Conservation (phyloP, 306 rosid genomes). For the Trifolium dubium region DNA sequence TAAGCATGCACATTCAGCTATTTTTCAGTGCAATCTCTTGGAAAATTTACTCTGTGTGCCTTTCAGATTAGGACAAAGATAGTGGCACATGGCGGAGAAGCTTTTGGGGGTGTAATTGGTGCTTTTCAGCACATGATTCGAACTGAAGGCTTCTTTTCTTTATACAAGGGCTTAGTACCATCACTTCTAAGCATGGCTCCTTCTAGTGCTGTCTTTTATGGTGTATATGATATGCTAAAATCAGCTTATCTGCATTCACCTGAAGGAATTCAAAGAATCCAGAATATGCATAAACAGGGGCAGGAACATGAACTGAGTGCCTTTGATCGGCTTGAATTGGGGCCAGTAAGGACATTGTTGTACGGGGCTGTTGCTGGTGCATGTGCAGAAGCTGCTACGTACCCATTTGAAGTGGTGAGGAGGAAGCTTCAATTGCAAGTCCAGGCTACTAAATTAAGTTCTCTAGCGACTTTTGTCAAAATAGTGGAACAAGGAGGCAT, state of each 20-base stretch:
- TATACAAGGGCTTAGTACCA: conserved; percentile 93
- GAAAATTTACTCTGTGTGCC: conserved; percentile 33
- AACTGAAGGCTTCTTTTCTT: conserved; percentile 91
- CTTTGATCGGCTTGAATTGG: conserved; percentile 90
- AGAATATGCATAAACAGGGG: conserved; percentile 68
- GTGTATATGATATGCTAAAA: conserved; percentile 88
- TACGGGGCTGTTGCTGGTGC: conserved; percentile 97
- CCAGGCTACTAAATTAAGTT: conserved; percentile 75
- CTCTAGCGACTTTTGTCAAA: conserved; percentile 73
- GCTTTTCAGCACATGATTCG: conserved; percentile 84
- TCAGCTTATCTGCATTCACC: conserved; percentile 87
- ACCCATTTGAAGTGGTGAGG: conserved; percentile 95
- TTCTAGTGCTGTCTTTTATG: conserved; percentile 92
- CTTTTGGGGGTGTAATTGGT: conserved; percentile 89
- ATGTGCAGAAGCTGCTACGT: conserved; percentile 94
- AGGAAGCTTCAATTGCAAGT: conserved; percentile 91
- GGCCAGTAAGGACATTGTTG: conserved; percentile 80
- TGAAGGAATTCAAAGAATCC: conserved; percentile 80
- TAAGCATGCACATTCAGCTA: conserved; percentile 20
- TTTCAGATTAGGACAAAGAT: conserved; percentile 89
- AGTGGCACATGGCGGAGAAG: conserved; percentile 98
- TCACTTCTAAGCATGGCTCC: conserved; percentile 97
- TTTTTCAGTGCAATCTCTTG: conserved; percentile 28
- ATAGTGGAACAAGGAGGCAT: conserved; percentile 87
- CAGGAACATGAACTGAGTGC: conserved; percentile 72